A percentile compares a stretch with the other conserved stretches of the same genome.
phyloP scores from a whole-genome alignment of 2,329 filamentous ascomycete species.

The Calonectria pseudoturangicola region DNA sequence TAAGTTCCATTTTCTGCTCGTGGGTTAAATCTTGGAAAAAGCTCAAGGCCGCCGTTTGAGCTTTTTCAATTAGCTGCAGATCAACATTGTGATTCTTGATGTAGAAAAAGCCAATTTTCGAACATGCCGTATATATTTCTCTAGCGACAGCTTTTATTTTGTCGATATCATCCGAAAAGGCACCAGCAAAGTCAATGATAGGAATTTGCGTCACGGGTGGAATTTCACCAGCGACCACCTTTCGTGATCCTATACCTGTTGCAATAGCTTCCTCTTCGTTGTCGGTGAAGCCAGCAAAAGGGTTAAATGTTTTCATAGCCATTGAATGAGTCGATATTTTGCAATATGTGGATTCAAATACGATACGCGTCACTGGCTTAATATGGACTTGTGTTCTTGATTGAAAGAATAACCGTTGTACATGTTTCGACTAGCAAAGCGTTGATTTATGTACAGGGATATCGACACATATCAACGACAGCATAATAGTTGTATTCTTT shows the following conservation, averaged over 20 bases:
- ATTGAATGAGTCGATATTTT: background rate
- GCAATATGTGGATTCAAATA: no score
- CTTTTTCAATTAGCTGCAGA: background rate
- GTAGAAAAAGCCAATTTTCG: background rate
- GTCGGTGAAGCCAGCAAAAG: background rate
- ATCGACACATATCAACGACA: no score
- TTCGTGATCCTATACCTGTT: background rate
- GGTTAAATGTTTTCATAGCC: background rate
- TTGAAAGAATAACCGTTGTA: no score
- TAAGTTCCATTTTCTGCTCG: slow-evolving; percentile 5
- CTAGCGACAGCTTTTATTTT: background rate
- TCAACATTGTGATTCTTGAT: background rate
- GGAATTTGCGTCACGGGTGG: background rate
- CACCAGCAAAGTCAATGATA: slow-evolving; percentile 6
- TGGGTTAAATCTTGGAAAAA: background rate
- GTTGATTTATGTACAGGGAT: no score
- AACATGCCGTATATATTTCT: background rate
- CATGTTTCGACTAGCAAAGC: no score
- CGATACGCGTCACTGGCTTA: no score
- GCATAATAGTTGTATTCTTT: no score
- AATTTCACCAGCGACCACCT: background rate
- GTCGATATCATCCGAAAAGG: background rate
- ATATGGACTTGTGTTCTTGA: no score
- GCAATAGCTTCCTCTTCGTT: slow-evolving; percentile 1
- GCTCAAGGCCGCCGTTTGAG: background rate